Base-by-base conservation (phyloP, 129 eudicot species). In the Arctium minus region DNA sequence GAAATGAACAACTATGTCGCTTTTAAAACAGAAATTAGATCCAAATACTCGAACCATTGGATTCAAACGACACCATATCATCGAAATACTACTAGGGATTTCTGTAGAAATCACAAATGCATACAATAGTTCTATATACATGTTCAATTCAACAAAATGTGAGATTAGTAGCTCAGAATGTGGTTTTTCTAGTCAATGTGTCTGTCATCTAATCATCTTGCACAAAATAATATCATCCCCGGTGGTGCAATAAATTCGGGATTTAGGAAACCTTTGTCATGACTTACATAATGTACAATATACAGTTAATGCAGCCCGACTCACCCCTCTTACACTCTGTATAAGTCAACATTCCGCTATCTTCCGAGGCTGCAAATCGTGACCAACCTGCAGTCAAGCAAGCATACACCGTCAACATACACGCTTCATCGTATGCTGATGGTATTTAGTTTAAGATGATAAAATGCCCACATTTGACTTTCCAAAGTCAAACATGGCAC, bases 251-350 rank as follows among this genome's bases (percentile, higher is more conserved):
- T 76, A 76, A 22, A 38, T 77, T 53, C 39, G 64, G 64, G 72
- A 73, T 31, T 44, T 48, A 76, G 15, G 29, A 27, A 27, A 67
- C 4, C 1, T 67, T 27, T 72, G 42, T 36, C 74, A 72, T 37
- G 84, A 73, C 35, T 70, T 77, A 70, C 86, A 83, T 37, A 83
- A 79, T 84, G 80, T 81, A 86, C 85, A 84, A 74, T 79, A 70
- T 76, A 82, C 76, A 72, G 68, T 84, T 76, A 74, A 78, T 62
- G 83, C 46, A 39, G 46, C 79, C 75, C 17, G 4, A 77, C 77
- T 13, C 32, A 33, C 39, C 82, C 80, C 74, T 44, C 30, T 75
- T 79, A 36, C 53, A 48, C 78, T 79, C 80, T 69, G 62, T 50
- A 33, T 42, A 33, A 83, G 69, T 83, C 71, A 62, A 85, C 81